Percentiles rank a stretch among this genome's conserved stretches.
phyloP scores from a whole-genome alignment of 768 basidiomycete genomes.

The Dioszegia aurantiaca region DNA sequence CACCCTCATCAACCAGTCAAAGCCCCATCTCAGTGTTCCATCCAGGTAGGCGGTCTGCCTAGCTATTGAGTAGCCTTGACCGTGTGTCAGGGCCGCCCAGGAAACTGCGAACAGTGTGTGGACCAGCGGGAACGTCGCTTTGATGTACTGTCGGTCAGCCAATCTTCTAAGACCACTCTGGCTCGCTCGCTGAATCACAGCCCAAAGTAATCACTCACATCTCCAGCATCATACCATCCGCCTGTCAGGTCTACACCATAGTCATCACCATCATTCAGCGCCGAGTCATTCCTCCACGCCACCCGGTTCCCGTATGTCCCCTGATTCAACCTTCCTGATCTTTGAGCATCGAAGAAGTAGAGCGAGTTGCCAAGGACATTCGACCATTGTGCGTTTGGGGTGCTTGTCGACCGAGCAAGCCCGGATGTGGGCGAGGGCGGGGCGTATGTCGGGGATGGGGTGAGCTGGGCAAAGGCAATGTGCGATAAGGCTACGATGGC shows the following conservation, averaged over 20 bases:
- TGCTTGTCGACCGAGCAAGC: slow-evolving; percentile 24
- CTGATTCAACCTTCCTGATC: slow-evolving; percentile 69
- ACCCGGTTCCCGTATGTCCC: slow-evolving; percentile 63
- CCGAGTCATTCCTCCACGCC: slow-evolving; percentile 80
- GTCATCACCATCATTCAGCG: slow-evolving; percentile 71
- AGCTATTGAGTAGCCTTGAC: slow-evolving; percentile 76
- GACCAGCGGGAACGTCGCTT: slow-evolving; percentile 79
- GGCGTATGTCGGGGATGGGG: slow-evolving; percentile 38
- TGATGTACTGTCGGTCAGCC: slow-evolving; percentile 68
- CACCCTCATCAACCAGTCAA: slow-evolving; percentile 90
- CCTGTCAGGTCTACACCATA: slow-evolving; percentile 72
- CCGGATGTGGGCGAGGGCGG: slow-evolving; percentile 38
- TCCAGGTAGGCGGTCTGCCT: slow-evolving; percentile 92
- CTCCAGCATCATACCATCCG: slow-evolving; percentile 92
- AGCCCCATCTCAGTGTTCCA: slow-evolving; percentile 81
- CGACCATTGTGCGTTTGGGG: slow-evolving; percentile 76
- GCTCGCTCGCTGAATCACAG: too few species aligned
- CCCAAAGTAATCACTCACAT: slow-evolving; percentile 34
- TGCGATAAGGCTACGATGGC: background rate
- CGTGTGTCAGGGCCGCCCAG: slow-evolving; percentile 85
- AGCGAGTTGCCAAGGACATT: slow-evolving; percentile 73
- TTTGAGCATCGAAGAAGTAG: slow-evolving; percentile 88
- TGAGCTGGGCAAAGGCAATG: slow-evolving; percentile 37
- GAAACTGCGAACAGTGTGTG: slow-evolving; percentile 79
- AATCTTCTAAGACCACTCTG: too few species aligned